A percentile compares a stretch with the other conserved stretches of the same genome.
phyloP scores from a whole-genome alignment of 1,139 yeast species.

The Suhomyces maxii region DNA sequence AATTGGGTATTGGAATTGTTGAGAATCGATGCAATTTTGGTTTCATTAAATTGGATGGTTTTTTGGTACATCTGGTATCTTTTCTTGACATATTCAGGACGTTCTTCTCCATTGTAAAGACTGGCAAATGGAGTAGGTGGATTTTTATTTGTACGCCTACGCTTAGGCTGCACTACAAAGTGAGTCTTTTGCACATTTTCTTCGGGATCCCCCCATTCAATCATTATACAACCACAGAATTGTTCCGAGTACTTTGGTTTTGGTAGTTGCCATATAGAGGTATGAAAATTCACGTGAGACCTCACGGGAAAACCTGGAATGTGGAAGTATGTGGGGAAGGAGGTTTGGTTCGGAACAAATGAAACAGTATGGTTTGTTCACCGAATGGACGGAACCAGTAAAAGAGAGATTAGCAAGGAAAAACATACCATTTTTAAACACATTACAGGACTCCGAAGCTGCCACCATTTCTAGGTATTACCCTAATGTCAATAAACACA shows the following conservation, averaged over 20 bases:
- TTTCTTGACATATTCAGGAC: constrained; percentile 28
- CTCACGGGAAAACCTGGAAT: too few species aligned
- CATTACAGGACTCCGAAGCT: too few species aligned
- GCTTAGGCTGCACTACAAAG: constrained; percentile 14
- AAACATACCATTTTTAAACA: too few species aligned
- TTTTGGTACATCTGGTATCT: constrained; percentile 41
- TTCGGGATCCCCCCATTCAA: constrained; percentile 2
- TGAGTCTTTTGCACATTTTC: constrained; percentile 16
- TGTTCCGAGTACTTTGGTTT: neutral
- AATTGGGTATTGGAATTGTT: constrained; percentile 39
- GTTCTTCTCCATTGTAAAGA: constrained; percentile 44
- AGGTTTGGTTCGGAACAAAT: too few species aligned
- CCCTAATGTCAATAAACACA: too few species aligned
- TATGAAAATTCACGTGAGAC: too few species aligned
- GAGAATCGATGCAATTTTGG: constrained; percentile 38
- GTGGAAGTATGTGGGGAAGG: too few species aligned
- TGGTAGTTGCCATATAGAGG: too few species aligned
- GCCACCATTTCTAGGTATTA: too few species aligned
- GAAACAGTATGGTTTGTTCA: too few species aligned
- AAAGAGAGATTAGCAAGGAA: too few species aligned
- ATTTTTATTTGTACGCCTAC: constrained; percentile 3
- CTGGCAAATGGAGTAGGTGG: constrained; percentile 33
- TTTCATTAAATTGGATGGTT: constrained; percentile 41
- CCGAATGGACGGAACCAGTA: too few species aligned
- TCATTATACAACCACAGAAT: neutral